phyloP scores from a whole-genome alignment of 75 land plant species.

The Sequoia sempervirens region DNA sequence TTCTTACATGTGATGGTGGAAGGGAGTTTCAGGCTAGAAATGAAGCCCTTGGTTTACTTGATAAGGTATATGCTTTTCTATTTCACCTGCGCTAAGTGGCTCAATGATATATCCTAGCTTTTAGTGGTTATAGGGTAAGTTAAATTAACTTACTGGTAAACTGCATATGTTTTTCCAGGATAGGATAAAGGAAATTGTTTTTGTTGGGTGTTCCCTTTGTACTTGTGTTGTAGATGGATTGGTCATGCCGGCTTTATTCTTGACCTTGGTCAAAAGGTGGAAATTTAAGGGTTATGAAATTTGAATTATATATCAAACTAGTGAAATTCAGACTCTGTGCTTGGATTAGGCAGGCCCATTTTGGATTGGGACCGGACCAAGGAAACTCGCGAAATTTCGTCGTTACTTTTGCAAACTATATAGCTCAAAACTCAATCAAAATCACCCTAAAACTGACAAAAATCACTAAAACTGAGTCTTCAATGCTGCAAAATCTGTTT shows the following conservation, averaged over 20 bases:
- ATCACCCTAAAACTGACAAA: neutral
- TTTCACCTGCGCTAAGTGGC: neutral
- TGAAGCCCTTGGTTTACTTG: constrained; percentile 76
- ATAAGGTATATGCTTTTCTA: constrained; percentile 30
- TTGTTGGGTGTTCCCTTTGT: neutral
- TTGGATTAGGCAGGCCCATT: neutral
- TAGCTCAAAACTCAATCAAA: neutral
- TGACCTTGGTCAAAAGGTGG: neutral
- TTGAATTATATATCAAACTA: too few species aligned
- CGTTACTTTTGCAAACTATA: neutral
- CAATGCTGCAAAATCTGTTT: neutral
- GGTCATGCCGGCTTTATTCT: neutral
- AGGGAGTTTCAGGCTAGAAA: constrained; percentile 66
- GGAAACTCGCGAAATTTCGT: neutral
- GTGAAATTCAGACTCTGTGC: neutral
- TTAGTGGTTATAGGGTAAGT: neutral
- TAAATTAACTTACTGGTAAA: neutral
- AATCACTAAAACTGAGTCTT: neutral
- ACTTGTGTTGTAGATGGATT: neutral
- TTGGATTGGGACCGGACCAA: neutral
- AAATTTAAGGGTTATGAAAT: neutral
- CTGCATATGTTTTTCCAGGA: neutral
- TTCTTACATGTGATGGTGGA: constrained; percentile 96
- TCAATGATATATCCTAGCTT: neutral
- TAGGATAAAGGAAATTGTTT: too few species aligned